phyloP scores from a whole-genome alignment of 1,284 basidiomycete species.

The Melampsora abietis-canadensis region DNA sequence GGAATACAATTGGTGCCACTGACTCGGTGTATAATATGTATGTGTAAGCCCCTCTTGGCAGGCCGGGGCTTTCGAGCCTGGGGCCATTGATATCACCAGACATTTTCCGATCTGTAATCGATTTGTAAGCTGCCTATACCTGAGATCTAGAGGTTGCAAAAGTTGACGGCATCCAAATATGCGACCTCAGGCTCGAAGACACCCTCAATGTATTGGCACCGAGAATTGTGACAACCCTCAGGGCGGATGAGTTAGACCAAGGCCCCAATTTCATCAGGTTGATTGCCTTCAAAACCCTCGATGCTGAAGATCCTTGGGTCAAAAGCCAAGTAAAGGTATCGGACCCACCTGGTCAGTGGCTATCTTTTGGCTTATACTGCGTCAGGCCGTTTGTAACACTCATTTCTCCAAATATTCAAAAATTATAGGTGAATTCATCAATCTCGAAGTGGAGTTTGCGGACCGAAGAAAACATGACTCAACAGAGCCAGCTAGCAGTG shows the following conservation, averaged over 20 bases:
- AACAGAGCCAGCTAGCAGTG: background rate
- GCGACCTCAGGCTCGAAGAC: background rate
- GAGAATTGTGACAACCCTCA: background rate
- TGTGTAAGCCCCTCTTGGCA: too few relatives aligned
- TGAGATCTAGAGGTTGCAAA: background rate
- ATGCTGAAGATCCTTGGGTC: constrained; percentile 2
- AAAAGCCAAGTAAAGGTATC: constrained; percentile 1
- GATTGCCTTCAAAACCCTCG: background rate
- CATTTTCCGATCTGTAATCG: background rate
- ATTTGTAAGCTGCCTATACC: background rate
- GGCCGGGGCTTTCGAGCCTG: too few relatives aligned
- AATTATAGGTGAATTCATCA: constrained; percentile 1
- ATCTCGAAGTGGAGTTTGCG: background rate
- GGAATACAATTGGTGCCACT: too few relatives aligned
- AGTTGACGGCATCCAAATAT: background rate
- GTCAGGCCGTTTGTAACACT: too few relatives aligned
- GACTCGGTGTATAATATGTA: too few relatives aligned
- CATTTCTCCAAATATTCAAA: background rate
- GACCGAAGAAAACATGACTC: background rate
- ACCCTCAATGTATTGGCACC: background rate
- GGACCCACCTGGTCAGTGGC: background rate
- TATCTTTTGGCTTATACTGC: background rate
- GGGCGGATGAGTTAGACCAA: background rate
- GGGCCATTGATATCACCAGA: constrained; percentile 1
- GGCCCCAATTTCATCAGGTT: background rate